A percentile compares a stretch with the other conserved stretches of the same genome.
phyloP scores from a whole-genome alignment of 2,329 filamentous ascomycete genomes.

The Fusarium dlaminii region DNA sequence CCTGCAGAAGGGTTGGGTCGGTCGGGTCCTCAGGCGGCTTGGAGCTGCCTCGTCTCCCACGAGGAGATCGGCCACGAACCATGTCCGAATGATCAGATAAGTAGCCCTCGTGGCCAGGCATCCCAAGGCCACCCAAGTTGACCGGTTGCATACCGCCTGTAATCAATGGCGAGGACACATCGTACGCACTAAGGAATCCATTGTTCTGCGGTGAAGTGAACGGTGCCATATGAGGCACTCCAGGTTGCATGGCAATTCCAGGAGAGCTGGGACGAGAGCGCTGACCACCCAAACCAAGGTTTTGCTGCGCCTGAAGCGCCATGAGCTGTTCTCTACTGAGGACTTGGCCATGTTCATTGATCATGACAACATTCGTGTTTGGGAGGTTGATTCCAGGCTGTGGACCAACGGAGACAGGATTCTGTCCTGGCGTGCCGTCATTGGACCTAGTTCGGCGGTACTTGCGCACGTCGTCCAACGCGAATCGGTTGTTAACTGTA shows the following conservation, averaged over 20 bases:
- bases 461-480: slow-evolving; percentile 95
- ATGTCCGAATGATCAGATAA: slow-evolving; percentile 95
- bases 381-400: slow-evolving; percentile 68
- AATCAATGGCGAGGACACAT: slow-evolving; percentile 74
- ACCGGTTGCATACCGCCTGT: slow-evolving; percentile 76
- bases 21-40: slow-evolving; percentile 99
- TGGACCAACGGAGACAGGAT: slow-evolving; percentile 72
- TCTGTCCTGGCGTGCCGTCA: slow-evolving; percentile 73
- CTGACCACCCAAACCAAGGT: slow-evolving; percentile 69
- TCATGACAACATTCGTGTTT: slow-evolving; percentile 86
- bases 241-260: slow-evolving; percentile 80
- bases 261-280: slow-evolving; percentile 91
- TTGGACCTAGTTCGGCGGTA: slow-evolving; percentile 92
- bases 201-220: slow-evolving; percentile 94
- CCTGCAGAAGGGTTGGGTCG: slow-evolving; percentile 86
- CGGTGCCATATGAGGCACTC: slow-evolving; percentile 69
- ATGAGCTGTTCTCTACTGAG: slow-evolving; percentile 86
- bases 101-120: slow-evolving; percentile 81
- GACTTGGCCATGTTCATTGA: slow-evolving; percentile 91
- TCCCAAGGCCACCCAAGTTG: slow-evolving; percentile 76
- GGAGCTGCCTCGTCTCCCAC: slow-evolving; percentile 90
- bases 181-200: slow-evolving; percentile 90
- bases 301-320: slow-evolving; percentile 76
- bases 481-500: slow-evolving; percentile 98
- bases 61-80: slow-evolving; percentile 87